A percentile compares a stretch with the other conserved stretches of the same genome.
These are phyloP conservation scores for Ceratocystis harringtonii DNA, from an alignment of 2,329 filamentous ascomycete genomes.

Conservation along the genomic window DNA sequence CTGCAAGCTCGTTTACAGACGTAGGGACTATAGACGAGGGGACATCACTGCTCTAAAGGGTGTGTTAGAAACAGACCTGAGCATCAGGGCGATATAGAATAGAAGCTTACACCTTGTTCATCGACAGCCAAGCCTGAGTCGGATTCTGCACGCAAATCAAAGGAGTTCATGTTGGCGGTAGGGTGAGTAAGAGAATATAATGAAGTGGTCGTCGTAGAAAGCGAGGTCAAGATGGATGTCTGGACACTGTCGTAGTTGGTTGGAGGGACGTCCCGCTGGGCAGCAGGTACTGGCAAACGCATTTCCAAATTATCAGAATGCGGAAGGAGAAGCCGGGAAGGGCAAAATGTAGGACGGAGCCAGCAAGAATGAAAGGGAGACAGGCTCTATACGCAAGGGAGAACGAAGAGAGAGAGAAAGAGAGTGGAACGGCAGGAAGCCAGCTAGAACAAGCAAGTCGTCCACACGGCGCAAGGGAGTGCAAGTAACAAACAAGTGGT, in stretches of 20 bases:
- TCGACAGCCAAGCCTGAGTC: background rate
- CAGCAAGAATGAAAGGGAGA: background rate
- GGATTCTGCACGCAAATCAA: background rate
- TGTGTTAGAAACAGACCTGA: background rate
- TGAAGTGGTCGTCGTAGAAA: background rate
- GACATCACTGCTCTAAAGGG: background rate
- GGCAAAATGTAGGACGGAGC: background rate
- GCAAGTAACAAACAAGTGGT: background rate
- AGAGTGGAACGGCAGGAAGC: background rate
- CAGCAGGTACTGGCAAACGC: background rate
- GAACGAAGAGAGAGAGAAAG: background rate
- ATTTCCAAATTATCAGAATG: background rate
- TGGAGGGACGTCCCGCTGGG: background rate
- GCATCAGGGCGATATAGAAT: background rate
- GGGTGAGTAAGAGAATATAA: background rate
- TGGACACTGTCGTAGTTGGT: background rate
- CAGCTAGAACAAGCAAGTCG: background rate
- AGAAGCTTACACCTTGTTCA: background rate
- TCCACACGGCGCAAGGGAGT: background rate
- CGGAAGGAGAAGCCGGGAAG: background rate
- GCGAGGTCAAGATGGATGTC: background rate
- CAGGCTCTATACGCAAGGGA: background rate
- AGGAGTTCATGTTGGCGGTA: conserved; percentile 1
- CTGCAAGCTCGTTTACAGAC: background rate
- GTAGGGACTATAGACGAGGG: background rate